Evolutionary conservation across 140 eudicot species (phyloP).

Genomic region (Ambrosia hybrid): DNA sequence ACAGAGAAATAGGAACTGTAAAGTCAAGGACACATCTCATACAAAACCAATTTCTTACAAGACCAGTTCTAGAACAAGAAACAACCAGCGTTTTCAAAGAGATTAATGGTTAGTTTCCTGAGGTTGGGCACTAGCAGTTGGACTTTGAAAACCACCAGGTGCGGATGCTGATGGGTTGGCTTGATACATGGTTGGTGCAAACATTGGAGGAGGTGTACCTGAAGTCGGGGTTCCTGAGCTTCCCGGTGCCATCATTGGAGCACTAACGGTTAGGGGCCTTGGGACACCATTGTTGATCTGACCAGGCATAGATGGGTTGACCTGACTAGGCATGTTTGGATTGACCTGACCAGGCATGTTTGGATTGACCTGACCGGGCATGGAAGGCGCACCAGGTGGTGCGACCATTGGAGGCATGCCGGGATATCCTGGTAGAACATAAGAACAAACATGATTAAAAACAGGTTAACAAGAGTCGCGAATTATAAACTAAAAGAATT

Average conservation of each 20-base stretch:
- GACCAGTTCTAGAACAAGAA: conserved; percentile 1
- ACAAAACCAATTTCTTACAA: conserved; percentile 11
- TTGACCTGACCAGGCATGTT: conserved; percentile 31
- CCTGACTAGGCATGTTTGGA: conserved; percentile 42
- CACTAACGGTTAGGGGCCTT: conserved; percentile 25
- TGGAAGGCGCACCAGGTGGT: conserved; percentile 60
- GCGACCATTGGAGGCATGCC: conserved; percentile 57
- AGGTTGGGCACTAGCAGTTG: conserved; percentile 15
- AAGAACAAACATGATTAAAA: background rate
- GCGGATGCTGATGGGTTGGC: conserved; percentile 25
- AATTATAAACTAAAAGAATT: background rate
- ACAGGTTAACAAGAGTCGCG: background rate
- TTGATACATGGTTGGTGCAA: conserved; percentile 50
- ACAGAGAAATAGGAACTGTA: background rate
- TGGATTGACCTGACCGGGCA: conserved; percentile 40
- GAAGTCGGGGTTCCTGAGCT: conserved; percentile 53
- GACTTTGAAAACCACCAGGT: conserved; percentile 14
- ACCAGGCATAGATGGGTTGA: conserved; percentile 17
- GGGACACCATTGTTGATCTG: conserved; percentile 39
- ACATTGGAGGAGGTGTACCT: conserved; percentile 50
- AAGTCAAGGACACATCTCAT: background rate
- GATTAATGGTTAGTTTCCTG: conserved; percentile 19
- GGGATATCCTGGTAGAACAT: conserved; percentile 44
- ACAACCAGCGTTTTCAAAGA: background rate
- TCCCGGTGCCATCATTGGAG: conserved; percentile 48